phyloP scores from a whole-genome alignment of 768 basidiomycete species.

The Cyclocybe cylindracea region DNA sequence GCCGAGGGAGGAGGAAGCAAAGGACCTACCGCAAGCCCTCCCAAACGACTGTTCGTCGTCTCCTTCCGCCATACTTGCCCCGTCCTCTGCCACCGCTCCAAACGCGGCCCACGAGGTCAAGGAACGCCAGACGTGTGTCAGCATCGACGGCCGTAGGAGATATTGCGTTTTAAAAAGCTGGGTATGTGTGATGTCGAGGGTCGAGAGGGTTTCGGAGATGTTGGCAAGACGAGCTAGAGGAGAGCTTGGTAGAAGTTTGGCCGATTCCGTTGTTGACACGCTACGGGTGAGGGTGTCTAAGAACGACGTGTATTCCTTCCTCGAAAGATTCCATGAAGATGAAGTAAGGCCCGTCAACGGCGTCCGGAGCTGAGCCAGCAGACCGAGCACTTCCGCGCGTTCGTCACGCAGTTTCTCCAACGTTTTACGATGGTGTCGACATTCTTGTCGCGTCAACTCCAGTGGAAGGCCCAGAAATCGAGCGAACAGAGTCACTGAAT shows the following conservation, averaged over 20 bases:
- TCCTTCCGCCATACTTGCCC: conserved; percentile 59
- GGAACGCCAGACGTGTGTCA: conserved; percentile 74
- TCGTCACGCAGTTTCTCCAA: conserved; percentile 68
- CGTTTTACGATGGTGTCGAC: conserved; percentile 54
- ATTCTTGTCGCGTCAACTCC: conserved; percentile 67
- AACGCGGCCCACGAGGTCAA: conserved; percentile 51
- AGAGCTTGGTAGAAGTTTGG: conserved; percentile 1
- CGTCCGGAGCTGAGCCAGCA: conserved; percentile 56
- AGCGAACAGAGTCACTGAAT: conserved; percentile 19
- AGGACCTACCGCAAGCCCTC: conserved; percentile 61
- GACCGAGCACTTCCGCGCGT: conserved; percentile 67
- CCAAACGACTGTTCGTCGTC: conserved; percentile 60
- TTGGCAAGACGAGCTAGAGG: conserved; percentile 10
- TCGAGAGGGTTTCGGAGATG: conserved; percentile 15
- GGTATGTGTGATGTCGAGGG: conserved; percentile 10
- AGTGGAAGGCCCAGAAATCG: conserved; percentile 50
- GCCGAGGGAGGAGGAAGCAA: conserved; percentile 36
- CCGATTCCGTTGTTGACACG: conserved; percentile 8
- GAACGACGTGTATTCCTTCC: conserved; percentile 13
- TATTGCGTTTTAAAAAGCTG: conserved; percentile 22
- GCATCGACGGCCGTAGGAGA: conserved; percentile 66
- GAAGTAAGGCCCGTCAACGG: conserved; percentile 24
- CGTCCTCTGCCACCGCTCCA: conserved; percentile 51
- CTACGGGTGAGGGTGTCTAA: conserved; percentile 18
- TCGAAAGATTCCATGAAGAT: conserved; percentile 13